These are phyloP conservation scores for Vitellaria paradoxa DNA, from an alignment of 179 eudicot genomes.

Conservation along the genomic window DNA sequence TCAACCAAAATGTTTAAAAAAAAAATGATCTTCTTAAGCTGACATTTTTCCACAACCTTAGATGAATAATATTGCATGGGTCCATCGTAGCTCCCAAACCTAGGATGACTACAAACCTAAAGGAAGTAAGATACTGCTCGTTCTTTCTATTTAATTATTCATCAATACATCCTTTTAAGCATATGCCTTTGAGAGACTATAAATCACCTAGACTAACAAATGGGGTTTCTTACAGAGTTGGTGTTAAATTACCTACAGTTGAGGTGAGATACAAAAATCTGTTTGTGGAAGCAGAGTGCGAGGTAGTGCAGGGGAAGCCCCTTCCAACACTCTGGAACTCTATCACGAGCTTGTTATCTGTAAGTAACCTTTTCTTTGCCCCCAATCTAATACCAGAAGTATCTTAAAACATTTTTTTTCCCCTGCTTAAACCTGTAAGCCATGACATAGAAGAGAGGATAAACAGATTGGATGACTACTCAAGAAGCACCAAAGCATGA, in stretches of 20 bases:
- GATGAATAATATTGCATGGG: conserved; percentile 1
- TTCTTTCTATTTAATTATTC: background rate
- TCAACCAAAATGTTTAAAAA: background rate
- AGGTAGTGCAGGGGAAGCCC: conserved; percentile 60
- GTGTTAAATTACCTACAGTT: conserved; percentile 50
- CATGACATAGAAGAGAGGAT: background rate
- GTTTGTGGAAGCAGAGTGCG: conserved; percentile 53
- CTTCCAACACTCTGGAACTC: conserved; percentile 71
- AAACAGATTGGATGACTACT: background rate
- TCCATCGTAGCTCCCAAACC: background rate
- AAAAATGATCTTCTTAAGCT: conserved; percentile 6
- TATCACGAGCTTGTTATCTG: conserved; percentile 29
- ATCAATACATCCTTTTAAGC: background rate
- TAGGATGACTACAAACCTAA: background rate
- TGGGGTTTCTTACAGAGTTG: conserved; percentile 25
- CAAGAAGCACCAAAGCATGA: background rate
- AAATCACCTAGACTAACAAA: background rate
- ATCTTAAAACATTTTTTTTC: background rate
- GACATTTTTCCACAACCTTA: background rate
- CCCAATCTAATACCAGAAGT: conserved; percentile 3
- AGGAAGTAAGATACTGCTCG: background rate
- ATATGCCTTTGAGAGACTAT: background rate
- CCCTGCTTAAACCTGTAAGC: background rate
- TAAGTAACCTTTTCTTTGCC: conserved; percentile 24
- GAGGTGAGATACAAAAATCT: conserved; percentile 53